phyloP scores from a whole-genome alignment of 2,329 filamentous ascomycete species.

The Stenocarpella maydis region DNA sequence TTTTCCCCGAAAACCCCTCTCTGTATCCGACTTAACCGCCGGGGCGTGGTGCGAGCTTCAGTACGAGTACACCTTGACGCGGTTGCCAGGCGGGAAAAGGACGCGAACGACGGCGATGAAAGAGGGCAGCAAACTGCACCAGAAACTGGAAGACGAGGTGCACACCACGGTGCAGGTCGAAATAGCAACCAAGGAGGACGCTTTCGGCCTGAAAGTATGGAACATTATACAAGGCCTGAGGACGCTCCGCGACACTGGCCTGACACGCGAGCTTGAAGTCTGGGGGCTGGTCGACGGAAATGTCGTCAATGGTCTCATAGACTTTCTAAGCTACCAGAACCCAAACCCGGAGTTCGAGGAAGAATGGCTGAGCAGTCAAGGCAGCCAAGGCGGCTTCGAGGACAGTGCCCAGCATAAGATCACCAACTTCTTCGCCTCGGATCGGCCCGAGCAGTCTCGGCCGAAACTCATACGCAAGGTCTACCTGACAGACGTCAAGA shows the following conservation, averaged over 20 bases:
- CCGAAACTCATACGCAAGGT: constrained; percentile 43
- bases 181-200: constrained; percentile 79
- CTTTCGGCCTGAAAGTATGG: constrained; percentile 84
- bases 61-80: constrained; percentile 86
- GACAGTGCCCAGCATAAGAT: constrained; percentile 47
- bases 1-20: constrained; percentile 79
- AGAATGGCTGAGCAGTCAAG: constrained; percentile 54
- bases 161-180: constrained; percentile 79
- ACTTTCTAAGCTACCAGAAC: constrained; percentile 80
- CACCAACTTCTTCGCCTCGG: constrained; percentile 50
- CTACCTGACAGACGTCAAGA: constrained; percentile 94
- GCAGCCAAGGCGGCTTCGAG: constrained; percentile 43
- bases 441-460: constrained; percentile 15
- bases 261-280: constrained; percentile 80
- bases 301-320: constrained; percentile 88
- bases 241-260: constrained; percentile 73
- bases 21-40: constrained; percentile 86
- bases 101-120: constrained; percentile 84
- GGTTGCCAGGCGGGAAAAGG: constrained; percentile 74
- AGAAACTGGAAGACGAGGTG: constrained; percentile 84
- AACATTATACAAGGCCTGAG: constrained; percentile 88
- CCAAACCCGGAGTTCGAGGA: constrained; percentile 77
- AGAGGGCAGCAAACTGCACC: constrained; percentile 80
- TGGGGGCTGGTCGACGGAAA: constrained; percentile 87
- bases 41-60: constrained; percentile 97